Base-by-base conservation (phyloP, 768 basidiomycete species). In the Tremella mesenterica region DNA sequence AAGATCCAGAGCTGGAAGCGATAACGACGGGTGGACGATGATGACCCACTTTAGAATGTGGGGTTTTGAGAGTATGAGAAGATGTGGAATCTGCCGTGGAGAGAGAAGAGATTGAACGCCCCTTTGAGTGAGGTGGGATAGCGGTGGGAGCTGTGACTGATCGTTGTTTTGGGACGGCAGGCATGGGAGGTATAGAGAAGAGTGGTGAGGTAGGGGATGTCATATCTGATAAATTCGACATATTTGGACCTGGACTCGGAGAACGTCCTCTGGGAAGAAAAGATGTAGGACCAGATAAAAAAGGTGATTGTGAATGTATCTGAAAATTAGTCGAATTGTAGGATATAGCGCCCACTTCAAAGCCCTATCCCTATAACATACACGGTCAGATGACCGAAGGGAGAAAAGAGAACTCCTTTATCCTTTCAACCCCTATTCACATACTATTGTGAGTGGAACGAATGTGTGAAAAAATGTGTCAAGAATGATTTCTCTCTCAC, bases 41-140 rank as follows among this genome's bases (percentile, higher is more conserved):
- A 9, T 51, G 31, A 27, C 52, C 44, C n/a, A 44, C 12, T 30
- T 65, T 62, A 2, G 65, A 60, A 41, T 64, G 57, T 51, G 65
- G 67, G 0, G 67, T 67, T 44, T 65, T 62, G 13, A 67, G 46
- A 3, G 65, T 66, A 13, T 63, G 49, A 27, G 60, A 60, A 21
- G 63, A 63, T 9, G 60, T 66, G 5, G 65, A 65, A 20, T 64
- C 61, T 2, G 67, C 54, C 1, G 65, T 63, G 7, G 67, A 63
- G 8, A 69, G 53, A 0, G 65, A 34, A 25, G 36, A 29, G 49
- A 41, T 23, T 41, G 30, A 23, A 2, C 21, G 28, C 20, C n/a
- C 43, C 21, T 26, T 39, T 12, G 26, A 13, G 12, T 33, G 12
- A 49, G 39, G 46, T 21, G 47, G 46, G 36, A 27, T 52, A 27